Conservation (phyloP, 106 monocot genomes). For the Triglochin maritima region DNA sequence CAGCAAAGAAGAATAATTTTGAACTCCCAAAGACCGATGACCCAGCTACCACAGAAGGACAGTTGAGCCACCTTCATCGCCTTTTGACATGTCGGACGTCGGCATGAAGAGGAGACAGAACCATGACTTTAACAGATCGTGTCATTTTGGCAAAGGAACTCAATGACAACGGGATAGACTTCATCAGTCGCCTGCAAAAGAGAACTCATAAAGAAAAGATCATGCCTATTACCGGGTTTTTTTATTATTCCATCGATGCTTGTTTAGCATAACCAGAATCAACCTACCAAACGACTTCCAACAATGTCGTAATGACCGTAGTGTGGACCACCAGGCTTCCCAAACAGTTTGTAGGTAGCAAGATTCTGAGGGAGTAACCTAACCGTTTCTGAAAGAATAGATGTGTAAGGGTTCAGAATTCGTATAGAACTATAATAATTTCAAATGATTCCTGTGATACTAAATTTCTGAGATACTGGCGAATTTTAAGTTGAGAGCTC, state of each 20-base stretch:
- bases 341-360: conserved; percentile 66
- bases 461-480: too few species aligned
- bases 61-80: too few species aligned
- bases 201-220: neutral
- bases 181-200: conserved; percentile 47
- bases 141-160: conserved; percentile 38
- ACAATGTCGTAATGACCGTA: conserved; percentile 97
- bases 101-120: too few species aligned
- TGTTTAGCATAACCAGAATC: neutral
- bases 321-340: conserved; percentile 67
- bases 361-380: conserved; percentile 48
- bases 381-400: conserved; percentile 56
- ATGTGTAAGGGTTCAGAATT: neutral
- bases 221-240: too few species aligned
- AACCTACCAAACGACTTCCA: conserved; percentile 62
- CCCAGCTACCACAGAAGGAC: too few species aligned
- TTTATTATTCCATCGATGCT: neutral
- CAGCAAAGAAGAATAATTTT: too few species aligned
- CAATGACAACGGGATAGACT: conserved; percentile 61
- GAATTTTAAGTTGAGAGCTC: neutral
- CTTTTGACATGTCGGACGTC: too few species aligned
- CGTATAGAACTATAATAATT: too few species aligned
- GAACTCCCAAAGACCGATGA: too few species aligned
- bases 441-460: too few species aligned
- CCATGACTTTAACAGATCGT: neutral